Percentiles rank a stretch among this genome's conserved stretches.
phyloP scores from a whole-genome alignment of 2,329 filamentous ascomycete species.

The Epichloe scottii region DNA sequence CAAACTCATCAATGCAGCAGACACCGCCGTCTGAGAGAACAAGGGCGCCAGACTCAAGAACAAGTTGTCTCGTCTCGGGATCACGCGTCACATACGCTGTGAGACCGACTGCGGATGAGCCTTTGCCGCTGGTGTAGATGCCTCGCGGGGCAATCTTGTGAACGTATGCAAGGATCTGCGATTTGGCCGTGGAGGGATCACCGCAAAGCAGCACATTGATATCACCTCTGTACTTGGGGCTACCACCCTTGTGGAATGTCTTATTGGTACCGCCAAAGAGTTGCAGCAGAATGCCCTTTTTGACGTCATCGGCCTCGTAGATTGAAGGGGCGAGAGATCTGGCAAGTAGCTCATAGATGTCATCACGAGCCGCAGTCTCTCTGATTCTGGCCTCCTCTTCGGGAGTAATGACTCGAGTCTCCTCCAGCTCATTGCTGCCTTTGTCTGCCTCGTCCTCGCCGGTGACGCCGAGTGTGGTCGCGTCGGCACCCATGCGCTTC shows the following conservation, averaged over 20 bases:
- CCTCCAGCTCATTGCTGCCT: constrained; percentile 65
- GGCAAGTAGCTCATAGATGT: constrained; percentile 87
- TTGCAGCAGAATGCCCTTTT: constrained; percentile 94
- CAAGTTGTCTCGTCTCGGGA: constrained; percentile 66
- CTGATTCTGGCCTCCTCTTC: constrained; percentile 88
- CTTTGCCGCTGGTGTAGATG: constrained; percentile 72
- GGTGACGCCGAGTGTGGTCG: constrained; percentile 73
- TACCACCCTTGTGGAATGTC: constrained; percentile 90
- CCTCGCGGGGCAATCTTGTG: constrained; percentile 92
- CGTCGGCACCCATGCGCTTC: constrained; percentile 83
- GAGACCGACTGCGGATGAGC: constrained; percentile 68
- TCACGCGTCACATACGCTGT: constrained; percentile 73
- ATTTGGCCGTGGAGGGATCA: constrained; percentile 94
- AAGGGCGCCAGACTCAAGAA: constrained; percentile 67
- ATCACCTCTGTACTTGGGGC: constrained; percentile 89
- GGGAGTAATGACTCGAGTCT: constrained; percentile 68
- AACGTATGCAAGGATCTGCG: constrained; percentile 84
- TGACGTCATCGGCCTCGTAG: constrained; percentile 97
- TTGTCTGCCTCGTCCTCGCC: constrained; percentile 53
- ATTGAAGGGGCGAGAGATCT: constrained; percentile 88
- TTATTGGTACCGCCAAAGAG: constrained; percentile 98
- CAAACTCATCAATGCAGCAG: constrained; percentile 76
- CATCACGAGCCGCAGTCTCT: constrained; percentile 62
- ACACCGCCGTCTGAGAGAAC: constrained; percentile 72
- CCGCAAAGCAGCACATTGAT: constrained; percentile 96